Evolutionary conservation across 495 filamentous ascomycete genomes (phyloP).

Genomic region (Polyplosphaeria fusca): DNA sequence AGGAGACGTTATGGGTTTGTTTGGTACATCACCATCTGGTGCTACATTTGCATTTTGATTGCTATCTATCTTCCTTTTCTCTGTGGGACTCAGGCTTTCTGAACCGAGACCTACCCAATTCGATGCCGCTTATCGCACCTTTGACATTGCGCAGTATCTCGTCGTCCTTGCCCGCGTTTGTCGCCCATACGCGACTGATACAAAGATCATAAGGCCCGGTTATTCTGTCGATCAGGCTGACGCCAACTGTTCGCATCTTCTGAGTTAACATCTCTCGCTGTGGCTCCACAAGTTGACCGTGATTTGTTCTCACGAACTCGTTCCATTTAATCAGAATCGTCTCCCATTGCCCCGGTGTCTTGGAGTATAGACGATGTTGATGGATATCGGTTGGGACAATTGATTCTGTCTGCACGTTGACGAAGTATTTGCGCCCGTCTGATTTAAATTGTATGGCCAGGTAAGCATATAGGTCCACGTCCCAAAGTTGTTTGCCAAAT

Average conservation of each 20-base stretch:
- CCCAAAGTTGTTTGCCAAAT: conserved; percentile 79
- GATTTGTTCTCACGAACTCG: conserved; percentile 92
- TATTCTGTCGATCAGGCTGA: conserved; percentile 84
- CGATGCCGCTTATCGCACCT: conserved; percentile 5
- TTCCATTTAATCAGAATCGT: conserved; percentile 83
- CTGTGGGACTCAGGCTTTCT: neutral
- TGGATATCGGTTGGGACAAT: conserved; percentile 90
- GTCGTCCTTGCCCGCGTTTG: conserved; percentile 46
- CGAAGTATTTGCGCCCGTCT: conserved; percentile 86
- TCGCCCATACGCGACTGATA: conserved; percentile 83
- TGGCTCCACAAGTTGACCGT: conserved; percentile 85
- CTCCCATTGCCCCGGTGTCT: conserved; percentile 84
- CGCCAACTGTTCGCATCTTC: conserved; percentile 77
- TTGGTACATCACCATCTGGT: neutral
- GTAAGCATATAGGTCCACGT: conserved; percentile 84
- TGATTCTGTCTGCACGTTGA: conserved; percentile 93
- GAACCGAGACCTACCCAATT: neutral
- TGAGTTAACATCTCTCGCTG: conserved; percentile 82
- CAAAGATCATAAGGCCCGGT: conserved; percentile 81
- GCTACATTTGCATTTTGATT: neutral
- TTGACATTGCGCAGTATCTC: conserved; percentile 14
- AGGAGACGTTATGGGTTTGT: neutral
- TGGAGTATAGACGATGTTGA: conserved; percentile 86
- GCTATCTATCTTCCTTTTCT: neutral
- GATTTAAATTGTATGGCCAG: conserved; percentile 86